Conservation (phyloP, 129 eudicot genomes). For the Artemisia tridentata region DNA sequence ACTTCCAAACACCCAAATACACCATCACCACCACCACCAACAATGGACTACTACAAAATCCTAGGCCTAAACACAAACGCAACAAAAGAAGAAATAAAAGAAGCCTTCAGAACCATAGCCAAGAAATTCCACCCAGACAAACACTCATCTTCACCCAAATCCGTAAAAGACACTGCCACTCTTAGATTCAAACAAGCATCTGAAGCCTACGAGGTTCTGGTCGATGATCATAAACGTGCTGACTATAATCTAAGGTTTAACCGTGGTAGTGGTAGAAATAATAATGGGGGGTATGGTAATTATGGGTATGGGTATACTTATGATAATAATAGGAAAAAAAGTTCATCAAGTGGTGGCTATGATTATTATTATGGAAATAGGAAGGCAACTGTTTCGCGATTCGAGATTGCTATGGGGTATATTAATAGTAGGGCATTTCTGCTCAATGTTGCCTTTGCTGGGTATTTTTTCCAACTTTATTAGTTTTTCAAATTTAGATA, state of each 20-base stretch:
- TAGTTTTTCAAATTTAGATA: not conserved
- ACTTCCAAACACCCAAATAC: not conserved
- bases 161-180: slow-evolving; percentile 61
- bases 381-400: slow-evolving; percentile 28
- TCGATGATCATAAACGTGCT: slow-evolving; percentile 78
- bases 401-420: slow-evolving; percentile 41
- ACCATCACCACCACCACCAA: not conserved
- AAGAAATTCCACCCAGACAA: slow-evolving; percentile 89
- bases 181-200: slow-evolving; percentile 78
- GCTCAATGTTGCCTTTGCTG: slow-evolving; percentile 68
- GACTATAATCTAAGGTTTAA: slow-evolving; percentile 53
- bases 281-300: slow-evolving; percentile 34
- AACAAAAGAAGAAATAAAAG: slow-evolving; percentile 78
- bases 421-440: slow-evolving; percentile 67
- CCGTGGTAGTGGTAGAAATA: not conserved
- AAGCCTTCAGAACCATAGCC: slow-evolving; percentile 68
- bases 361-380: not conserved
- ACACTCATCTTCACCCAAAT: slow-evolving; percentile 61
- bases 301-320: slow-evolving; percentile 44
- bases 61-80: slow-evolving; percentile 58
- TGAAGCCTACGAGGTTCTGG: slow-evolving; percentile 81
- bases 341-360: slow-evolving; percentile 23
- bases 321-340: slow-evolving; percentile 12
- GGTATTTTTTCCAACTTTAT: slow-evolving; percentile 33
- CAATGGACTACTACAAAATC: slow-evolving; percentile 57